Evolutionary conservation across 176 grass and related monocot genomes (phyloP).

Genomic region (Bothriochloa decipiens): DNA sequence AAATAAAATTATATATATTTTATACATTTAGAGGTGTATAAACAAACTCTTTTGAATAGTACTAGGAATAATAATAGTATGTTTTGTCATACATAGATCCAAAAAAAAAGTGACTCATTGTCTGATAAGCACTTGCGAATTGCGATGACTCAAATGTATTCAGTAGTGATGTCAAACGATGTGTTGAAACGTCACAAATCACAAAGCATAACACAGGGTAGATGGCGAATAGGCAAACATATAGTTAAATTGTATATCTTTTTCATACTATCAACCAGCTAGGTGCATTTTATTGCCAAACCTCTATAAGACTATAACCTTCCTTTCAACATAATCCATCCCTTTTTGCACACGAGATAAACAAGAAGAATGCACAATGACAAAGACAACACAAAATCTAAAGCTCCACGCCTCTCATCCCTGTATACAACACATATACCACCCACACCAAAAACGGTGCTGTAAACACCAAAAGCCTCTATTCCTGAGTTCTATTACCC

Average conservation of each 20-base stretch:
- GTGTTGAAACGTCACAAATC: background rate
- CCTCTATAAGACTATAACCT: constrained; percentile 1
- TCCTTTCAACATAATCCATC: constrained; percentile 28
- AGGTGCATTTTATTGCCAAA: constrained; percentile 20
- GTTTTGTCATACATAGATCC: too few species aligned
- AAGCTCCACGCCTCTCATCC: constrained; percentile 21
- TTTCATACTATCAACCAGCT: constrained; percentile 18
- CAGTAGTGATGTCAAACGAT: background rate
- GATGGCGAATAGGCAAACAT: background rate
- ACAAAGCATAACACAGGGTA: background rate
- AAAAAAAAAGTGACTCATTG: too few species aligned
- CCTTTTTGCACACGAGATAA: constrained; percentile 27
- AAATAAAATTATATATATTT: too few species aligned
- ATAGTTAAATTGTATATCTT: background rate
- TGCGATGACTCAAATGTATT: background rate
- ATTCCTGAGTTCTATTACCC: constrained; percentile 26
- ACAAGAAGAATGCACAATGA: constrained; percentile 31
- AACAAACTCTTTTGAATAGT: too few species aligned
- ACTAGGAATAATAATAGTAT: too few species aligned
- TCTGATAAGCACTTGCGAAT: too few species aligned
- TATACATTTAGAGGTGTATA: too few species aligned
- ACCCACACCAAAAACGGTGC: constrained; percentile 33
- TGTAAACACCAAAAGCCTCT: background rate
- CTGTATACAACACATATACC: constrained; percentile 44
- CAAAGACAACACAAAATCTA: constrained; percentile 7